These are phyloP conservation scores for Sungouiozyma intestinalis DNA, from an alignment of 805 yeast species.

Conservation along the genomic window DNA sequence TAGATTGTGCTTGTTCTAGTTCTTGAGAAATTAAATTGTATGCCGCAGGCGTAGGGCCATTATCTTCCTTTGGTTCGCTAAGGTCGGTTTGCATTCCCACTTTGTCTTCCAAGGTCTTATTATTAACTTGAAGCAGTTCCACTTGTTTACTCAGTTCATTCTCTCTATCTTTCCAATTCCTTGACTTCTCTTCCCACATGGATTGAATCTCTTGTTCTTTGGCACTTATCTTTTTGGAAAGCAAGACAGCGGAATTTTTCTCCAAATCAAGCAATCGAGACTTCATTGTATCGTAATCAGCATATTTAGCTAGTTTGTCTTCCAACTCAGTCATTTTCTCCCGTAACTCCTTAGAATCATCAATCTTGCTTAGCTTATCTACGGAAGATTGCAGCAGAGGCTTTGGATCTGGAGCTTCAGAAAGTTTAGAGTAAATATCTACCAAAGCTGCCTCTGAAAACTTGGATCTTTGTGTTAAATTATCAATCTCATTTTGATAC, in stretches of 20 bases:
- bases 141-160: slow-evolving; percentile 41
- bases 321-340: slow-evolving; percentile 42
- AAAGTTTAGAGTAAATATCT: slow-evolving; percentile 60
- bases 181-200: slow-evolving; percentile 59
- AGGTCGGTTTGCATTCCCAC: slow-evolving; percentile 46
- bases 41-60: slow-evolving; percentile 28
- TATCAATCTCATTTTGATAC: slow-evolving; percentile 84
- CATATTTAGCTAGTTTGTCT: slow-evolving; percentile 50
- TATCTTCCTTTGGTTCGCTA: slow-evolving; percentile 16
- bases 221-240: slow-evolving; percentile 46
- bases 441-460: slow-evolving; percentile 63
- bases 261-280: slow-evolving; percentile 50
- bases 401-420: slow-evolving; percentile 90
- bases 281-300: slow-evolving; percentile 73
- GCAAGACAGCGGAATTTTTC: slow-evolving; percentile 45
- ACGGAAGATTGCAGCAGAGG: slow-evolving; percentile 65
- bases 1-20: slow-evolving; percentile 55
- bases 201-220: slow-evolving; percentile 67
- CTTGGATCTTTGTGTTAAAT: slow-evolving; percentile 67
- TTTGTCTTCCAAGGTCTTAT: slow-evolving; percentile 60
- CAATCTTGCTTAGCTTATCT: slow-evolving; percentile 46
- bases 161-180: slow-evolving; percentile 56
- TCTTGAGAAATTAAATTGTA: slow-evolving; percentile 65
- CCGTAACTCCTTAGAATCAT: slow-evolving; percentile 42
- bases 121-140: slow-evolving; percentile 40